These are phyloP conservation scores for Lactarius trivialis DNA, from an alignment of 768 basidiomycete genomes.

Conservation along the genomic window DNA sequence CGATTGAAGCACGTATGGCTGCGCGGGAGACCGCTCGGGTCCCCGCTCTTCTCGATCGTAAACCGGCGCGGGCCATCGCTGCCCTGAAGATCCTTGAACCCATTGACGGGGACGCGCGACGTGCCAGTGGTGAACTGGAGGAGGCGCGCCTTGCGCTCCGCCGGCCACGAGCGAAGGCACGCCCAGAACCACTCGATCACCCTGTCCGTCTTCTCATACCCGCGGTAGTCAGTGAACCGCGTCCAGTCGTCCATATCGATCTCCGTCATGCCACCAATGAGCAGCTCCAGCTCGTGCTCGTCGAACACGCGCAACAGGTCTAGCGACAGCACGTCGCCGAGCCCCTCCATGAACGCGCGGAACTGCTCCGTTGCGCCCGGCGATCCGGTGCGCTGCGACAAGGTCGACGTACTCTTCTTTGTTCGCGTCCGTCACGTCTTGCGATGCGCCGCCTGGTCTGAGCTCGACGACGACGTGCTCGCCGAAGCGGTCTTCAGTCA, in stretches of 20 bases:
- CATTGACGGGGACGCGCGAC: constrained; percentile 83
- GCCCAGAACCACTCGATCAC: constrained; percentile 97
- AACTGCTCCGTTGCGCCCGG: constrained; percentile 77
- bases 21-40: constrained; percentile 75
- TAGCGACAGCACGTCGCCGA: constrained; percentile 75
- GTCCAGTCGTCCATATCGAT: constrained; percentile 78
- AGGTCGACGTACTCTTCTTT: constrained; percentile 73
- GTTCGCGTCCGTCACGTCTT: constrained; percentile 66
- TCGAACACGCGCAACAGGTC: constrained; percentile 88
- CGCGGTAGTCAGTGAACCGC: constrained; percentile 89
- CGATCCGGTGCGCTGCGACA: constrained; percentile 79
- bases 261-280: constrained; percentile 76
- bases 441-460: constrained; percentile 51
- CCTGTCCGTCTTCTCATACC: constrained; percentile 79
- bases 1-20: constrained; percentile 94
- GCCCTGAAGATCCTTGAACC: constrained; percentile 92
- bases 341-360: constrained; percentile 77
- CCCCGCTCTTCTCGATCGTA: constrained; percentile 92
- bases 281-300: constrained; percentile 79
- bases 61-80: constrained; percentile 89
- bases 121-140: constrained; percentile 87
- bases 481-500: constrained; percentile 69
- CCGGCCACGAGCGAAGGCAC: constrained; percentile 82
- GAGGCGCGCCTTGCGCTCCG: constrained; percentile 80
- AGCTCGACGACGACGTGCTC: constrained; percentile 56